phyloP scores from a whole-genome alignment of 768 basidiomycete genomes.

The Mycena belliarum region DNA sequence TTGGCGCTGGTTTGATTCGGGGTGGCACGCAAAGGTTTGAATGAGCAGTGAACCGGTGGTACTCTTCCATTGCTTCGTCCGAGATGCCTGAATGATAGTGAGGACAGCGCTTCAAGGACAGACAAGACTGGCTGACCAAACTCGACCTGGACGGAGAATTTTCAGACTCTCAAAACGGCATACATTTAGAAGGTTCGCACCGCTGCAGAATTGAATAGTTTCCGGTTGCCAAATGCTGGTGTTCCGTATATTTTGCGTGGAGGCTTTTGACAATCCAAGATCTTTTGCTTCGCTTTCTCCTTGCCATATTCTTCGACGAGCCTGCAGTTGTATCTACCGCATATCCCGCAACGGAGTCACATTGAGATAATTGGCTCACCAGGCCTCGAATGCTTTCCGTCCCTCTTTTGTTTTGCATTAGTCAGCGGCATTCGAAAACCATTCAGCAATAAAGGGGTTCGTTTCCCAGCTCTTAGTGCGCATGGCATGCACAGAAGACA shows the following conservation, averaged over 20 bases:
- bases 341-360: background rate
- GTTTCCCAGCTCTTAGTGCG: constrained; percentile 11
- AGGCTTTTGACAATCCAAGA: constrained; percentile 8
- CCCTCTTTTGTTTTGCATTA: constrained; percentile 12
- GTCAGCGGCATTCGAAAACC: constrained; percentile 8
- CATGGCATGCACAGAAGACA: constrained; percentile 4
- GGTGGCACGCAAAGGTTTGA: constrained; percentile 12
- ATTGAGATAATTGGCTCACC: constrained; percentile 2
- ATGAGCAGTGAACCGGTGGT: constrained; percentile 1
- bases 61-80: constrained; percentile 12
- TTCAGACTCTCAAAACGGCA: background rate
- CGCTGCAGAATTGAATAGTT: constrained; percentile 7
- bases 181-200: background rate
- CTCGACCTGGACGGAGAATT: background rate
- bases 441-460: constrained; percentile 11
- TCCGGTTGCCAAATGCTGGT: background rate
- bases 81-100: background rate
- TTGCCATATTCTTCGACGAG: constrained; percentile 4
- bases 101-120: background rate
- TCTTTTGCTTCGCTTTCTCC: constrained; percentile 8
- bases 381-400: constrained; percentile 8
- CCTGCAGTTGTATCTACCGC: background rate
- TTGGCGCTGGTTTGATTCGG: constrained; percentile 14
- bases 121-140: background rate
- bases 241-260: background rate